Evolutionary conservation across 257 asterid species (phyloP), one percentile per base, ranked within the genome.

Genomic region (Solanum bulbocastanum): DNA sequence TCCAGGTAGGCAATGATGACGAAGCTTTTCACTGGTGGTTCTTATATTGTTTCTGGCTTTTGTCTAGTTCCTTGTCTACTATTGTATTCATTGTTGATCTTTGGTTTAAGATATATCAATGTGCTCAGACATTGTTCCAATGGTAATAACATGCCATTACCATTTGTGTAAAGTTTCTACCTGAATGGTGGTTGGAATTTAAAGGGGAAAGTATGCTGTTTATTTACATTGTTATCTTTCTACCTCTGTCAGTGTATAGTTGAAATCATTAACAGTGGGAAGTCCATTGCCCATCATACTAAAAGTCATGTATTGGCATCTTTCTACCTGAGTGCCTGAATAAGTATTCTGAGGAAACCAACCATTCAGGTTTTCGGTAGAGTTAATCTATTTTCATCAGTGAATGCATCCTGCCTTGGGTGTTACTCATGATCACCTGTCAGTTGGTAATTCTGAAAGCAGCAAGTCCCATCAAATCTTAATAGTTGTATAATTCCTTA

Each of bases 1-100:
- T 87, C 99, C 99, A 88, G 99, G 99, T 97, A 93, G 83, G 98
- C 93, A 87, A 90, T 91, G 72, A 33, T 87, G 69, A 39, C 25
- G 35, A 75, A 33, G 33, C 86, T 62, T 73, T 46, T 81, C 76
- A 69, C 66, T 30, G 78, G 52, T 87, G 44, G 69, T 49, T 82
- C 44, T 49, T 82, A 82, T 82, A n/a, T 49, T 79, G 40, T 27
- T 27, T 79, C 66, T 79, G 37, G 27, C 85, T 79, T 79, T 46
- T 79, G 84, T 46, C 85, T 81, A 16, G 36, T 44, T 81, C 40
- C 66, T 35, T 81, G 18, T 81, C 85, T 20, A 30, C 30, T 82
- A 20, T 49, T 49, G 44, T 36, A 5, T 49, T 79, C 69, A 49
- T 30, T 37, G 69, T 82, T 82, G 69, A 49, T 18, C 69, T 32